Percentiles rank a stretch among this genome's conserved stretches.
These are phyloP conservation scores for Bipolaris victoriae DNA, from an alignment of 2,329 filamentous ascomycete genomes.

Conservation along the genomic window DNA sequence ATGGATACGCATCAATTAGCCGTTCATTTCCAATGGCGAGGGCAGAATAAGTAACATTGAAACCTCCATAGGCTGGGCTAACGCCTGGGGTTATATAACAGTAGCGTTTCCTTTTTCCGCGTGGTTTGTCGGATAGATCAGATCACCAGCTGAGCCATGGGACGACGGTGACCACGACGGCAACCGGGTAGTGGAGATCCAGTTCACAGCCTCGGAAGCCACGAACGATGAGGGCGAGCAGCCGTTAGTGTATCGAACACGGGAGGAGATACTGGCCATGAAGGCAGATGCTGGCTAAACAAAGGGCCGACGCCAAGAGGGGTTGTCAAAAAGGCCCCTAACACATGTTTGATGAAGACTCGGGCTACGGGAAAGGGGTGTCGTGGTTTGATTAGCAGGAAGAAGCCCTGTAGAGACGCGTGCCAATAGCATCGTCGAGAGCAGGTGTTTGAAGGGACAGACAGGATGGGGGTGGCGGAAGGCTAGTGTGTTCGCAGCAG, in stretches of 20 bases:
- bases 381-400: slow-evolving; percentile 5
- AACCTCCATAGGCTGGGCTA: not conserved
- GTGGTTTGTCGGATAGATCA: not conserved
- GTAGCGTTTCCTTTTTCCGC: not conserved
- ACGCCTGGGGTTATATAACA: not conserved
- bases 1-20: not conserved
- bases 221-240: not conserved
- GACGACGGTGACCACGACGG: not conserved
- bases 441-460: not conserved
- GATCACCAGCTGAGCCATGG: not conserved
- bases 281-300: not conserved
- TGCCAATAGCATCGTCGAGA: not conserved
- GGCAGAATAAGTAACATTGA: not conserved
- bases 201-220: not conserved
- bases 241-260: not conserved
- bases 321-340: not conserved
- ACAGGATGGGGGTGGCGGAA: not conserved
- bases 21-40: not conserved
- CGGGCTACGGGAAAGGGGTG: slow-evolving; percentile 12
- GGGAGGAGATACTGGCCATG: not conserved
- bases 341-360: not conserved
- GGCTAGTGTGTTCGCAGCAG: slow-evolving; percentile 5
- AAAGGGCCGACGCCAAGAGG: not conserved
- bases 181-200: not conserved
- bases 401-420: not conserved